A percentile compares a stretch with the other conserved stretches of the same genome.
These are phyloP conservation scores for Chimonanthus salicifolius DNA, from an alignment of 164 flowering plant species.

Conservation along the genomic window DNA sequence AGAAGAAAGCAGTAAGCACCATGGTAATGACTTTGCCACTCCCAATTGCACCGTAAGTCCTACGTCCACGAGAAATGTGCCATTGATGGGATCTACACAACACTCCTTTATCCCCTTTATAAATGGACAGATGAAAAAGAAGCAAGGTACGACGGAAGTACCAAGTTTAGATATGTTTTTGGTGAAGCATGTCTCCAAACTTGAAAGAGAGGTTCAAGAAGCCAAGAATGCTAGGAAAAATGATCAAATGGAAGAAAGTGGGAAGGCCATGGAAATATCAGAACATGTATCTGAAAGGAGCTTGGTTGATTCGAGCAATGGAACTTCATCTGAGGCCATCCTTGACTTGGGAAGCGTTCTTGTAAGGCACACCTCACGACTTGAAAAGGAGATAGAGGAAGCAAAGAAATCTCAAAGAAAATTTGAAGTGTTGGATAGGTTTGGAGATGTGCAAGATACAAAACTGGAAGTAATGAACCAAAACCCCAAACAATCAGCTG, in stretches of 20 bases:
- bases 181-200: slow-evolving; percentile 79
- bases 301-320: not conserved
- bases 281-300: slow-evolving; percentile 1
- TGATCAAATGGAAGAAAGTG: slow-evolving; percentile 18
- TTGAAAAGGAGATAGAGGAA: slow-evolving; percentile 57
- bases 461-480: not conserved
- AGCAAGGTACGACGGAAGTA: slow-evolving; percentile 40
- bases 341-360: slow-evolving; percentile 57
- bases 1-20: slow-evolving; percentile 39
- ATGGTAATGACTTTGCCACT: slow-evolving; percentile 16
- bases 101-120: slow-evolving; percentile 10
- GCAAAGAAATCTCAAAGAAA: slow-evolving; percentile 28
- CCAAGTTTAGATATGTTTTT: slow-evolving; percentile 79
- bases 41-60: slow-evolving; percentile 12
- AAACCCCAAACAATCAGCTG: not conserved
- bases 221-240: slow-evolving; percentile 51
- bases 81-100: slow-evolving; percentile 20
- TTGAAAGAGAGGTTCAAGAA: slow-evolving; percentile 79
- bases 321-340: slow-evolving; percentile 14
- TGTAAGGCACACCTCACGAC: slow-evolving; percentile 53
- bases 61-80: slow-evolving; percentile 17
- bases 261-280: slow-evolving; percentile 10
- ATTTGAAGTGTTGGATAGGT: slow-evolving; percentile 11
- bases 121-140: slow-evolving; percentile 23
- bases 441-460: slow-evolving; percentile 8